These are phyloP conservation scores for Colletotrichum higginsianum DNA, from an alignment of 2,329 filamentous ascomycete species.

Conservation along the genomic window DNA sequence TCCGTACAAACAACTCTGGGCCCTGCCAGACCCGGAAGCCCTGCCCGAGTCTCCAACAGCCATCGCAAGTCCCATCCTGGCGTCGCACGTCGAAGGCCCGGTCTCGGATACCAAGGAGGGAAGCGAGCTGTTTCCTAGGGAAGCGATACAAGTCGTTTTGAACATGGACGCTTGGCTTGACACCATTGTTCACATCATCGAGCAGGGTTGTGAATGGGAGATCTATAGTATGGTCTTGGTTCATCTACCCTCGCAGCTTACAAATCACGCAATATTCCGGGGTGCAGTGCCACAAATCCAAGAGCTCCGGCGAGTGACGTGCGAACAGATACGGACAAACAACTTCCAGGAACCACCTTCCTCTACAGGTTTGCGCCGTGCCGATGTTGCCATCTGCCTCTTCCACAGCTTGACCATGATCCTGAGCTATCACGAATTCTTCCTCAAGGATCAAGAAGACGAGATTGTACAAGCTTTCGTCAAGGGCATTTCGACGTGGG, in stretches of 20 bases:
- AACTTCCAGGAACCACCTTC: conserved; percentile 86
- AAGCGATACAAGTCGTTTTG: conserved; percentile 61
- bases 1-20: conserved; percentile 70
- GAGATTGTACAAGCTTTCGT: conserved; percentile 91
- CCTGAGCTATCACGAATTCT: conserved; percentile 90
- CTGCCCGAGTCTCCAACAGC: conserved; percentile 64
- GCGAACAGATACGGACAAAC: conserved; percentile 85
- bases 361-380: conserved; percentile 84
- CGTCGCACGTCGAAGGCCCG: conserved; percentile 55
- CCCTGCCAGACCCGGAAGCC: conserved; percentile 69
- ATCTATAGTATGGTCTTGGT: conserved; percentile 91
- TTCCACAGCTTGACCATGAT: conserved; percentile 90
- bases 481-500: conserved; percentile 85
- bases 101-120: conserved; percentile 36
- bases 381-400: conserved; percentile 89
- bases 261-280: conserved; percentile 89
- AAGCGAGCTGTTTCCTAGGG: conserved; percentile 31
- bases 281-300: conserved; percentile 82
- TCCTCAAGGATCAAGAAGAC: conserved; percentile 88
- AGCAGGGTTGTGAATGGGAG: conserved; percentile 85
- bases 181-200: conserved; percentile 78
- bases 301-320: conserved; percentile 81
- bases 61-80: conserved; percentile 66
- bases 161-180: conserved; percentile 82
- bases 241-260: conserved; percentile 88